phyloP scores from a whole-genome alignment of 495 filamentous ascomycete species.

The Penicillium roqueforti region DNA sequence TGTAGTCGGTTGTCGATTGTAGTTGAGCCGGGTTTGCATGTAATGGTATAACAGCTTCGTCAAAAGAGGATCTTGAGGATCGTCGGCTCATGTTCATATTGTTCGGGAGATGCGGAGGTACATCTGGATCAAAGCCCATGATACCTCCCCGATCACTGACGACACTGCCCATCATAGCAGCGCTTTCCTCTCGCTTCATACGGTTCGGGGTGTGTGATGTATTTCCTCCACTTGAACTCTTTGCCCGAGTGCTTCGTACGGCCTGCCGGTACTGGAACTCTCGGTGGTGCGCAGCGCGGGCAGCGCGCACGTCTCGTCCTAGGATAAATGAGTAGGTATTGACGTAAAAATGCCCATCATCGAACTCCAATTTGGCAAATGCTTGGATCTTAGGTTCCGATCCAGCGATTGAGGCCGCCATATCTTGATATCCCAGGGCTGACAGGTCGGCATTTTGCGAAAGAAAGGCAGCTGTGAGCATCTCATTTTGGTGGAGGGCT shows the following conservation, averaged over 20 bases:
- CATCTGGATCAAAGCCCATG: constrained; percentile 51
- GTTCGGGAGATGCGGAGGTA: constrained; percentile 38
- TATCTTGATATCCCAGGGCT: constrained; percentile 40
- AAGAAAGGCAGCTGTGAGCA: constrained; percentile 40
- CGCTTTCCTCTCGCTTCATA: constrained; percentile 45
- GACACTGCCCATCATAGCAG: constrained; percentile 46
- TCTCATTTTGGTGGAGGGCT: constrained; percentile 40
- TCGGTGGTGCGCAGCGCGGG: constrained; percentile 47
- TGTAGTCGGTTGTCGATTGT: constrained; percentile 42
- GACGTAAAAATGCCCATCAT: constrained; percentile 70
- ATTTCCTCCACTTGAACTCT: constrained; percentile 47
- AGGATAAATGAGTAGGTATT: constrained; percentile 62
- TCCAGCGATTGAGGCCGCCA: constrained; percentile 34
- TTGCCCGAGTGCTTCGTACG: constrained; percentile 39
- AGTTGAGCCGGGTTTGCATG: constrained; percentile 45
- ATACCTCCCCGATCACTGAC: constrained; percentile 59
- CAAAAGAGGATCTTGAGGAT: constrained; percentile 46
- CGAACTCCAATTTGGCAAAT: constrained; percentile 67
- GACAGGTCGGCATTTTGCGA: constrained; percentile 39
- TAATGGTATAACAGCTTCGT: constrained; percentile 33
- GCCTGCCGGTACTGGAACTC: constrained; percentile 43
- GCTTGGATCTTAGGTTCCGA: constrained; percentile 53
- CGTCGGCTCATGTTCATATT: constrained; percentile 41
- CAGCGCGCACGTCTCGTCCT: constrained; percentile 59
- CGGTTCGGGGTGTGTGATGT: constrained; percentile 44